Percentiles rank a stretch among this genome's conserved stretches.
phyloP scores from a whole-genome alignment of 108 stramenopile genomes.

The Parietichytrium sp. region DNA sequence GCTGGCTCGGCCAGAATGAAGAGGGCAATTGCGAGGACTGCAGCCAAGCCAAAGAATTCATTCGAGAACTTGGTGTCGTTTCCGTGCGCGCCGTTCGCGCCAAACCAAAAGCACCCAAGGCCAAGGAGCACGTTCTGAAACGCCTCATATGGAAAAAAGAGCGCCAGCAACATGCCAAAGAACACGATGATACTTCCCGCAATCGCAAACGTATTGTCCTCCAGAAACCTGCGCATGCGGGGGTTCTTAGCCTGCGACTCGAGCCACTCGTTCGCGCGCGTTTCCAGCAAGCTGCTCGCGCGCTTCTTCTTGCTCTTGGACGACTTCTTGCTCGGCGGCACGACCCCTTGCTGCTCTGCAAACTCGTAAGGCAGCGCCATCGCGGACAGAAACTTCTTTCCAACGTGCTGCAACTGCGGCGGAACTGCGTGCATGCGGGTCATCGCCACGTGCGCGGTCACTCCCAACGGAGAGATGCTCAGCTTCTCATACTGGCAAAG shows the following conservation, averaged over 20 bases:
- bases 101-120: conserved; percentile 36
- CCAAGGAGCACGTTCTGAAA: conserved; percentile 11
- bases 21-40: not conserved
- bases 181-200: not conserved
- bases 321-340: not conserved
- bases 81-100: conserved; percentile 7
- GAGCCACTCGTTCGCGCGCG: conserved; percentile 10
- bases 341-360: not conserved
- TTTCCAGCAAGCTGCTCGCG: not conserved
- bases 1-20: conserved; percentile 15
- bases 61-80: not conserved
- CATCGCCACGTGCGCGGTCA: conserved; percentile 1
- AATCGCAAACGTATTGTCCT: conserved; percentile 3
- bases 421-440: not conserved
- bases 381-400: not conserved
- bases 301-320: not conserved
- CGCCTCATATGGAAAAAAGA: conserved; percentile 30
- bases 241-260: not conserved
- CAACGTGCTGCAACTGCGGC: not conserved
- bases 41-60: not conserved
- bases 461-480: not conserved
- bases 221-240: not conserved
- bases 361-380: not conserved
- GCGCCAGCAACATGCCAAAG: not conserved
- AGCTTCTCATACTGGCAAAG: not conserved